A percentile compares a stretch with the other conserved stretches of the same genome.
phyloP scores from a whole-genome alignment of 331 rosid genomes.

The Erythrophleum ivorense region DNA sequence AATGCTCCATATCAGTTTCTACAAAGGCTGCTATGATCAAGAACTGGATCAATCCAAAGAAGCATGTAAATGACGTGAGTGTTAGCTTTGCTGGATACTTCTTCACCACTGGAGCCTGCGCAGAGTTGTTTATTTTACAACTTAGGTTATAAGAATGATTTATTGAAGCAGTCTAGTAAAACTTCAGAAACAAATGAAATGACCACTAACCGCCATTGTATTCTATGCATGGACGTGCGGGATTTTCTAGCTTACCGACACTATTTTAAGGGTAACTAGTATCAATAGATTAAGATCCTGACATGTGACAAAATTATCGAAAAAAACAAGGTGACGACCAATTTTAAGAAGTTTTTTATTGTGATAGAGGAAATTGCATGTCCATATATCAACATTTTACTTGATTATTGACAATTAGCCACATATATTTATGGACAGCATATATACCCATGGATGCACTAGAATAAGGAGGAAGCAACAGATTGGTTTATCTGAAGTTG shows the following conservation, averaged over 20 bases:
- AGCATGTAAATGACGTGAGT: slow-evolving; percentile 66
- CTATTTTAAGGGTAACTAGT: too few relatives aligned
- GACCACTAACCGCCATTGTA: background rate
- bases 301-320: too few relatives aligned
- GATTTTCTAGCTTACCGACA: background rate
- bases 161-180: background rate
- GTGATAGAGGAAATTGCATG: background rate
- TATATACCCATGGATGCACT: background rate
- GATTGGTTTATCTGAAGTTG: slow-evolving; percentile 6
- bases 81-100: slow-evolving; percentile 69
- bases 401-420: background rate
- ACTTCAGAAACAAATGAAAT: slow-evolving; percentile 1
- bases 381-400: background rate
- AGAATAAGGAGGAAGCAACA: background rate
- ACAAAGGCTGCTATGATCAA: slow-evolving; percentile 62
- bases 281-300: too few relatives aligned
- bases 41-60: slow-evolving; percentile 81
- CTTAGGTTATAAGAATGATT: slow-evolving; percentile 28
- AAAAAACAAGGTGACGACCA: too few relatives aligned
- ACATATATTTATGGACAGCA: background rate
- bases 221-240: background rate
- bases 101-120: slow-evolving; percentile 70
- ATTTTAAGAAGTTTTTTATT: background rate
- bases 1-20: slow-evolving; percentile 61
- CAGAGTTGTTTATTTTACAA: slow-evolving; percentile 18